Conservation (phyloP, 306 rosid genomes). For the Urtica urens region DNA sequence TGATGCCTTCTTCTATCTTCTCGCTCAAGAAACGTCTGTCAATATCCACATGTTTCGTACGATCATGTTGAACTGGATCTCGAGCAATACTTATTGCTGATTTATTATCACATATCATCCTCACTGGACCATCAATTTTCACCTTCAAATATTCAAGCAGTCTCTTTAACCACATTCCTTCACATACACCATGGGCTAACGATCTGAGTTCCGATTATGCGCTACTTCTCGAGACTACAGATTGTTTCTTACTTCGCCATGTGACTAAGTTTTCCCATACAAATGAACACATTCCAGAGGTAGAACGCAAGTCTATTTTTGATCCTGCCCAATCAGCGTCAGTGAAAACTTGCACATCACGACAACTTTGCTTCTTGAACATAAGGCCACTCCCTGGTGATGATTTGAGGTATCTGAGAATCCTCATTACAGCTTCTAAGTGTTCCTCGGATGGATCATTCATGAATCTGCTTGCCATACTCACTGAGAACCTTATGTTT, state of each 20-base stretch:
- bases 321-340: neutral
- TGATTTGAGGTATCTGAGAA: neutral
- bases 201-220: neutral
- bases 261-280: neutral
- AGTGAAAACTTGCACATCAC: too few species aligned
- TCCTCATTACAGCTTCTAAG: neutral
- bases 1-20: neutral
- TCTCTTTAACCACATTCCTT: neutral
- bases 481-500: neutral
- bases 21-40: neutral
- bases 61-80: neutral
- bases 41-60: neutral
- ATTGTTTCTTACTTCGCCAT: neutral
- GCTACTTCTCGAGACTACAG: neutral
- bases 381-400: neutral
- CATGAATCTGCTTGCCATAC: neutral
- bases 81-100: neutral
- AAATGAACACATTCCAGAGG: neutral
- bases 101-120: neutral
- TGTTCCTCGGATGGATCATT: neutral
- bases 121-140: neutral
- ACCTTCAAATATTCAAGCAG: neutral
- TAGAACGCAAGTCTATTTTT: neutral
- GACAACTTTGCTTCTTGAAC: neutral
- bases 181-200: too few species aligned